phyloP scores from a whole-genome alignment of 257 asterid species.

The Lycium barbarum region DNA sequence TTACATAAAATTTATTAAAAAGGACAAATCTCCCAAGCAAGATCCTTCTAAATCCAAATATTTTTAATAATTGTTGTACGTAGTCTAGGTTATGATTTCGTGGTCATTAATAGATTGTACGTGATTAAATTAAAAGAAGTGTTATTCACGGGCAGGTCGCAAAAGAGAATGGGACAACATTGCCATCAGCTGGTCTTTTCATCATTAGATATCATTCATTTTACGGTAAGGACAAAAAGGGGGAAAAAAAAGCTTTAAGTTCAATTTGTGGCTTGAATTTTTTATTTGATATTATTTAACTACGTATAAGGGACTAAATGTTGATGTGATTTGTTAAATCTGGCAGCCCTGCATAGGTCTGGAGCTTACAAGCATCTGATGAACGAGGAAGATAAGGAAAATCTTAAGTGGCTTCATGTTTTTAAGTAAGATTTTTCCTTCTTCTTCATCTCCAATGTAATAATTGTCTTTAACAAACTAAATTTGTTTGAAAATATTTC shows the following conservation, averaged over 20 bases:
- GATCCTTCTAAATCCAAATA: neutral
- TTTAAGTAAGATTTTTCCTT: constrained; percentile 54
- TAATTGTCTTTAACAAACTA: no score
- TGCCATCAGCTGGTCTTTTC: constrained; percentile 84
- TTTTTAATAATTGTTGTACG: neutral
- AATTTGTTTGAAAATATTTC: no score
- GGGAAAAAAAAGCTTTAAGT: neutral
- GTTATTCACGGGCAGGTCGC: constrained; percentile 61
- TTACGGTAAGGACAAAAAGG: constrained; percentile 49
- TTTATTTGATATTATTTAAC: neutral
- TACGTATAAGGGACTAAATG: neutral
- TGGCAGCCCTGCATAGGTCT: constrained; percentile 71
- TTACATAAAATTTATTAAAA: no score
- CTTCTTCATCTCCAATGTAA: no score
- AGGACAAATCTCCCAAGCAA: no score
- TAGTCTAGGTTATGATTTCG: neutral
- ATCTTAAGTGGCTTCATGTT: constrained; percentile 37
- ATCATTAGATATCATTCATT: constrained; percentile 86
- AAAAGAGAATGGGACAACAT: constrained; percentile 65
- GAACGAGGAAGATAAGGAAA: constrained; percentile 72
- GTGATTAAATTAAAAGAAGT: neutral
- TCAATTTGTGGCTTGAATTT: neutral
- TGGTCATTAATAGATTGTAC: neutral
- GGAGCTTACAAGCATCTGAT: constrained; percentile 74
- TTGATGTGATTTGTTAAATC: constrained; percentile 13